These are phyloP conservation scores for Elsinoe fawcettii DNA, from an alignment of 2,329 filamentous ascomycete species.

Conservation along the genomic window DNA sequence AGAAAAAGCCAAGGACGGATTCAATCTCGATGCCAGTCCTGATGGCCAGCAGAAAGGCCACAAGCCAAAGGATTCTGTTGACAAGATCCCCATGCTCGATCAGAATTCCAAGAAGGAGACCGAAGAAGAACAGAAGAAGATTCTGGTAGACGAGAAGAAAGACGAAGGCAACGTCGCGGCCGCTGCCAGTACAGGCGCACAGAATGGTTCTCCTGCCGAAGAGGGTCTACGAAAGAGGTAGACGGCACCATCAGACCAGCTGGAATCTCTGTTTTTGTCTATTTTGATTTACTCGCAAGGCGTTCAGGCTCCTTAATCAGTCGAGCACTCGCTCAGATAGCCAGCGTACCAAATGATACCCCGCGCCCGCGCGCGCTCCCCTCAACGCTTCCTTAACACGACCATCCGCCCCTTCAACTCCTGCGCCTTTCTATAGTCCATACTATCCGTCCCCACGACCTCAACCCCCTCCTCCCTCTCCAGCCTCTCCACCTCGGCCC, in stretches of 20 bases:
- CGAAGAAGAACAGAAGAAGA: neutral
- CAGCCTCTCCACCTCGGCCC: constrained; percentile 38
- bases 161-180: constrained; percentile 7
- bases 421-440: constrained; percentile 27
- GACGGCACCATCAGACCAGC: neutral
- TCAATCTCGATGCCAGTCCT: constrained; percentile 1
- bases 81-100: constrained; percentile 51
- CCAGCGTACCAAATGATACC: neutral
- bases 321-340: neutral
- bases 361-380: neutral
- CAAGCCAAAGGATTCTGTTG: constrained; percentile 33
- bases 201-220: neutral
- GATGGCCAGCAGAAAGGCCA: constrained; percentile 6
- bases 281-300: neutral
- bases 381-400: constrained; percentile 24
- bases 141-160: neutral
- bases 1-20: constrained; percentile 15
- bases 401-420: constrained; percentile 22
- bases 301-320: neutral
- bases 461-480: constrained; percentile 30
- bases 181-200: neutral
- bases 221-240: constrained; percentile 11
- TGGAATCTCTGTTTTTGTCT: neutral
- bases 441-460: constrained; percentile 28
- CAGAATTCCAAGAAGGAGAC: neutral